A percentile compares a stretch with the other conserved stretches of the same genome.
Evolutionary conservation across 176 grass and related monocot genomes (phyloP).

Genomic region (Rhynchospora tenuis): DNA sequence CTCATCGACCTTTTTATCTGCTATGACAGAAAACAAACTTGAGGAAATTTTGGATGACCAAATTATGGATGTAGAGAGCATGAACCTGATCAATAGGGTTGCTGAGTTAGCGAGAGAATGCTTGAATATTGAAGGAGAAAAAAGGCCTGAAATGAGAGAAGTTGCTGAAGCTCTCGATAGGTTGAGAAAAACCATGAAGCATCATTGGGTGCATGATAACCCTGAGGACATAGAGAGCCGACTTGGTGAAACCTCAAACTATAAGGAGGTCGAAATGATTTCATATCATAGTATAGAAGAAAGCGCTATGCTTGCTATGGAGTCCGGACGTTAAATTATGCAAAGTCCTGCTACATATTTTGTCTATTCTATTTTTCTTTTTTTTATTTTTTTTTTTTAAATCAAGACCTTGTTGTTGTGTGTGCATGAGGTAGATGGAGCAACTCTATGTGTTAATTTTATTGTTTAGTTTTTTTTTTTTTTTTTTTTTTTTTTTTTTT

Average conservation of each 20-base stretch:
- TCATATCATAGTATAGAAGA: conserved; percentile 11
- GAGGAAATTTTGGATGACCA: conserved; percentile 46
- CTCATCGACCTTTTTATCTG: conserved; percentile 27
- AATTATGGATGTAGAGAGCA: conserved; percentile 21
- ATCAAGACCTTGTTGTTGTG: too few relatives aligned
- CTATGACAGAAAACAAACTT: conserved; percentile 30
- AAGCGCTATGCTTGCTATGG: conserved; percentile 13
- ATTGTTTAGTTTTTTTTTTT: too few relatives aligned
- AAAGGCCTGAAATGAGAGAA: conserved; percentile 41
- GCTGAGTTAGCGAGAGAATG: conserved; percentile 40
- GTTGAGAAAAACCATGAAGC: conserved; percentile 27
- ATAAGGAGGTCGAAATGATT: not conserved
- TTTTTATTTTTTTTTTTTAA: not conserved
- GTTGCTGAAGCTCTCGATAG: conserved; percentile 37
- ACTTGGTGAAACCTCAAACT: conserved; percentile 15
- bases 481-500: too few relatives aligned
- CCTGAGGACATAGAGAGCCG: conserved; percentile 22
- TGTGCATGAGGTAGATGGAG: too few relatives aligned
- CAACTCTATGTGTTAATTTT: too few relatives aligned
- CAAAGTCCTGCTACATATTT: not conserved
- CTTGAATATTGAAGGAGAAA: conserved; percentile 35
- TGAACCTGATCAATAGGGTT: conserved; percentile 32
- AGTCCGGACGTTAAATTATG: not conserved
- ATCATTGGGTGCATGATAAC: conserved; percentile 13
- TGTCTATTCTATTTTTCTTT: not conserved